These are phyloP conservation scores for Backusella australiensis DNA, from an alignment of 192 early-diverging fungal species.

Conservation along the genomic window DNA sequence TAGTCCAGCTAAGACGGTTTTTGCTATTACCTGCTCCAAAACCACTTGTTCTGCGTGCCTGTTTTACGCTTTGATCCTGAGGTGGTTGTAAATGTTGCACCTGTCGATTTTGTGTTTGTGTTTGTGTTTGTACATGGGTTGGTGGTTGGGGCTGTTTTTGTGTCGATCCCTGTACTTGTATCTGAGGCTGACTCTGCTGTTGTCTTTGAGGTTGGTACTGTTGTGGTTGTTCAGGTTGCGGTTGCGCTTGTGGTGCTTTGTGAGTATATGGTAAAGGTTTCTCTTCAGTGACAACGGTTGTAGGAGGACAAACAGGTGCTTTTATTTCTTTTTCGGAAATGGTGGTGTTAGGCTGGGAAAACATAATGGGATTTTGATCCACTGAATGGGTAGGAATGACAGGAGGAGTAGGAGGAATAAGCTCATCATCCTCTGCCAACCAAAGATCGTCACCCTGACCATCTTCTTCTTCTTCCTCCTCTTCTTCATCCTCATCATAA, in stretches of 20 bases:
- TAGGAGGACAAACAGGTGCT: neutral
- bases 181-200: neutral
- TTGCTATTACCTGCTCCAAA: neutral
- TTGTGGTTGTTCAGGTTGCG: neutral
- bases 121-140: neutral
- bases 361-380: neutral
- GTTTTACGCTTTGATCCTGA: conserved; percentile 1
- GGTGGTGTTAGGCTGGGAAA: conserved; percentile 18
- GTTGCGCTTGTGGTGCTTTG: neutral
- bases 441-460: conserved; percentile 9
- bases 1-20: conserved; percentile 33
- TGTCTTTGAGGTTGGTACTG: neutral
- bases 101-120: neutral
- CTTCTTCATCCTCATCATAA: conserved; percentile 13
- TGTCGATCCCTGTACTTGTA: neutral
- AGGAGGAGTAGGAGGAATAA: neutral
- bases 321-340: neutral
- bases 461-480: conserved; percentile 5
- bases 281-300: neutral
- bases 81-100: neutral
- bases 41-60: conserved; percentile 17
- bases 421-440: neutral
- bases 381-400: neutral
- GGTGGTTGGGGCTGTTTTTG: neutral
- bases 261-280: neutral